phyloP scores from a whole-genome alignment of 495 filamentous ascomycete genomes.

The Bryoglossum gracile region DNA sequence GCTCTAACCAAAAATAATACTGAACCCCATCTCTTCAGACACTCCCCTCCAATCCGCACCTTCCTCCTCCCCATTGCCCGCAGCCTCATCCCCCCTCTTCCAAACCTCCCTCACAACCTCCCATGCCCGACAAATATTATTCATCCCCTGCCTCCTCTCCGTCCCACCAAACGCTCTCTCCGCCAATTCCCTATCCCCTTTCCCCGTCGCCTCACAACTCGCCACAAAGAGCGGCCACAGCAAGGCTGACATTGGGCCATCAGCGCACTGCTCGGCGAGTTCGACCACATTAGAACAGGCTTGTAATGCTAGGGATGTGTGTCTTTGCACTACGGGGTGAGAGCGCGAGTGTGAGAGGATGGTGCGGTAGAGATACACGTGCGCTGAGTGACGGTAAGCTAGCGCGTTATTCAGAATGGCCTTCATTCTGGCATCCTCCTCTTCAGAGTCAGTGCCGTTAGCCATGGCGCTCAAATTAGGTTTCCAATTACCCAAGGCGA shows the following conservation, averaged over 20 bases:
- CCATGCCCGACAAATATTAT: slow-evolving; percentile 51
- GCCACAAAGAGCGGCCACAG: slow-evolving; percentile 57
- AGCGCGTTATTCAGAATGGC: slow-evolving; percentile 53
- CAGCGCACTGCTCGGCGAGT: slow-evolving; percentile 24
- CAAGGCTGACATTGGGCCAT: slow-evolving; percentile 51
- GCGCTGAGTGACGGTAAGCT: slow-evolving; percentile 53
- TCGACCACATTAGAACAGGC: slow-evolving; percentile 47
- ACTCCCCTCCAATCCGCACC: slow-evolving; percentile 39
- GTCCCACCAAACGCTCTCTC: slow-evolving; percentile 40
- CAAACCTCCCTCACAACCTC: slow-evolving; percentile 51
- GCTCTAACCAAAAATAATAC: slow-evolving; percentile 48
- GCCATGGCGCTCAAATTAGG: slow-evolving; percentile 28
- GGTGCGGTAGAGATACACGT: slow-evolving; percentile 54
- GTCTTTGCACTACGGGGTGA: slow-evolving; percentile 42
- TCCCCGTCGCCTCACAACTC: slow-evolving; percentile 44
- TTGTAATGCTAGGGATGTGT: slow-evolving; percentile 39
- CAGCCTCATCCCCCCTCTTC: slow-evolving; percentile 35
- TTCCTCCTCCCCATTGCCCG: slow-evolving; percentile 19
- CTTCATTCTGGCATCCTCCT: slow-evolving; percentile 28
- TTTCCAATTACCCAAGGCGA: slow-evolving; percentile 47
- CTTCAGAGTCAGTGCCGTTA: neutral
- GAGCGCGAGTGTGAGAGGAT: slow-evolving; percentile 38
- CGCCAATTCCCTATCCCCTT: slow-evolving; percentile 37
- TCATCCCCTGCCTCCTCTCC: slow-evolving; percentile 51
- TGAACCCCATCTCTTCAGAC: slow-evolving; percentile 43